phyloP scores from a whole-genome alignment of 2,329 filamentous ascomycete species.

The Basipetospora chlamydospora region DNA sequence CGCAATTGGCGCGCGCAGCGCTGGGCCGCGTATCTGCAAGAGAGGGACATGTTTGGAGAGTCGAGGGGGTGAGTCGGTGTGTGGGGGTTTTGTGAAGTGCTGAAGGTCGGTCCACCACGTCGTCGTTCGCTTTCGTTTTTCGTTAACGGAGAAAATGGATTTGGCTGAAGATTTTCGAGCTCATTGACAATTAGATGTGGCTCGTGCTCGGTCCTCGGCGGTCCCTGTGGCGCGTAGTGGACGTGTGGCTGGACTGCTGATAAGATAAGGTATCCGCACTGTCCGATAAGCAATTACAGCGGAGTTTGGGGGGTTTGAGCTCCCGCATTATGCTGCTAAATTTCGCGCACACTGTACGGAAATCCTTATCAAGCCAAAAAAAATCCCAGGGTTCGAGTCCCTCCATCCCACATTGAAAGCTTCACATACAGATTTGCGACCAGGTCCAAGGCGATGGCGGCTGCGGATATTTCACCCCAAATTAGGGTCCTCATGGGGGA shows the following conservation, averaged over 20 bases:
- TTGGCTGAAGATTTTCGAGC: slow-evolving; percentile 8
- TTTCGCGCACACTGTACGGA: slow-evolving; percentile 1
- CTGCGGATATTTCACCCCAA: slow-evolving; percentile 8
- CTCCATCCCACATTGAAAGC: neutral
- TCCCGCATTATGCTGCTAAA: too few relatives aligned
- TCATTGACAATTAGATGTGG: slow-evolving; percentile 2
- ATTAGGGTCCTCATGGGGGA: slow-evolving; percentile 9
- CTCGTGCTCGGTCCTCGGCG: slow-evolving; percentile 1
- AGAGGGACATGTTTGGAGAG: slow-evolving; percentile 36
- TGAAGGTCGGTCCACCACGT: slow-evolving; percentile 7
- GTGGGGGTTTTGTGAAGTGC: slow-evolving; percentile 5
- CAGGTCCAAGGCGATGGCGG: slow-evolving; percentile 7
- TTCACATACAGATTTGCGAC: neutral
- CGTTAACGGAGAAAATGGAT: slow-evolving; percentile 1
- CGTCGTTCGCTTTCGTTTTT: slow-evolving; percentile 1
- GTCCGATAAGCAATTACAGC: neutral
- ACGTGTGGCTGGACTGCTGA: neutral
- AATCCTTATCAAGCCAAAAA: slow-evolving; percentile 2
- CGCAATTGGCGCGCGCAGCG: slow-evolving; percentile 46
- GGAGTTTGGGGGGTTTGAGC: too few relatives aligned
- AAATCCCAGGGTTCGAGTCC: neutral
- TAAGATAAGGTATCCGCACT: slow-evolving; percentile 1
- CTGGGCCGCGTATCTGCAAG: slow-evolving; percentile 48
- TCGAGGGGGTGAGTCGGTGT: slow-evolving; percentile 6
- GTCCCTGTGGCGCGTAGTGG: neutral